A percentile compares a stretch with the other conserved stretches of the same genome.
phyloP scores from a whole-genome alignment of 768 basidiomycete species.

The Tephrocybe sp. region DNA sequence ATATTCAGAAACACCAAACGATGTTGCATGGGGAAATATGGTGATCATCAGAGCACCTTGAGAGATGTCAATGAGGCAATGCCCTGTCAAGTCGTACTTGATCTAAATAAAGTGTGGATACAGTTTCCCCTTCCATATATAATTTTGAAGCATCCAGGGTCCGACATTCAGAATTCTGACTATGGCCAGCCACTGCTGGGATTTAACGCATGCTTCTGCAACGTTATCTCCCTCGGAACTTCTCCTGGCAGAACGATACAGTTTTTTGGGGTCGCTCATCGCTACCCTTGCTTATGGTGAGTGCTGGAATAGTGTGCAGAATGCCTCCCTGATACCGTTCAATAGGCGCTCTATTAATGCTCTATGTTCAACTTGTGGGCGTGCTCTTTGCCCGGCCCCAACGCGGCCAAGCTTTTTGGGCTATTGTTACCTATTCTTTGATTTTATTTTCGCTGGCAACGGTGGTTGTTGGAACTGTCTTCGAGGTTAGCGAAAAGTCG shows the following conservation, averaged over 20 bases:
- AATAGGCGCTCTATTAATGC: constrained; percentile 37
- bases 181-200: neutral
- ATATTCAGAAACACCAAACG: neutral
- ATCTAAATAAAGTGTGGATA: too few species aligned
- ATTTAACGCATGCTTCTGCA: neutral
- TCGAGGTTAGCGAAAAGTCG: constrained; percentile 27
- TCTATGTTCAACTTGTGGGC: constrained; percentile 33
- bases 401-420: constrained; percentile 31
- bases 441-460: constrained; percentile 30
- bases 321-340: neutral
- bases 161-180: neutral
- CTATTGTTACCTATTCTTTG: constrained; percentile 29
- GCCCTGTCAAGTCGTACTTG: too few species aligned
- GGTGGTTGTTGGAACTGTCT: constrained; percentile 27
- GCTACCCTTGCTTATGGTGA: constrained; percentile 32
- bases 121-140: too few species aligned
- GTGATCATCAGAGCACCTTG: neutral
- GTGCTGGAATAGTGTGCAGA: neutral
- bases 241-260: constrained; percentile 22
- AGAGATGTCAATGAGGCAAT: neutral
- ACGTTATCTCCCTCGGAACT: neutral
- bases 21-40: neutral
- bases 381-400: constrained; percentile 33
- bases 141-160: too few species aligned
- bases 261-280: constrained; percentile 32